Percentiles rank a stretch among this genome's conserved stretches.
Conservation (phyloP, 2,329 filamentous ascomycete genomes). For the Aspergillus brasiliensis region DNA sequence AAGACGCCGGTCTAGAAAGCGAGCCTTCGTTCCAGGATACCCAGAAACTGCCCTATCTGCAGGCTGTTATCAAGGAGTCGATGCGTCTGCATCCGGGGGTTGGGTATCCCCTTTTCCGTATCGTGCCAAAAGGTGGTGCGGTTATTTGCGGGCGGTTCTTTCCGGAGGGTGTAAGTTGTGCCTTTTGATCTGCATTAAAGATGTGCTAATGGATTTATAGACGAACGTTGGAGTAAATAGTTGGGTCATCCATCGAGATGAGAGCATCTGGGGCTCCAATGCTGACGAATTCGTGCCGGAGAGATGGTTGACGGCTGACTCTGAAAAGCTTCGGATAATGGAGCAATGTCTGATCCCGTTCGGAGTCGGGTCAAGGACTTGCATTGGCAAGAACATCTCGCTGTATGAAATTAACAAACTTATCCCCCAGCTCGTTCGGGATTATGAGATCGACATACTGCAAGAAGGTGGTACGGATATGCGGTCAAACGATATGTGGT, state of each 20-base stretch:
- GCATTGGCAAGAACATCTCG: slow-evolving; percentile 39
- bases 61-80: slow-evolving; percentile 40
- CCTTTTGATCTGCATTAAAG: not conserved
- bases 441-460: not conserved
- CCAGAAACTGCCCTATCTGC: slow-evolving; percentile 36
- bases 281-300: slow-evolving; percentile 47
- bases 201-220: not conserved
- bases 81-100: slow-evolving; percentile 41
- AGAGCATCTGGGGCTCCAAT: slow-evolving; percentile 42
- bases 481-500: not conserved
- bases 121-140: slow-evolving; percentile 34
- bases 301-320: slow-evolving; percentile 45
- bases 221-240: slow-evolving; percentile 49
- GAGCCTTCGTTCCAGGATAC: slow-evolving; percentile 12
- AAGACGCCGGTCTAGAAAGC: slow-evolving; percentile 47
- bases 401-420: slow-evolving; percentile 38
- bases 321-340: slow-evolving; percentile 31
- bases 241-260: slow-evolving; percentile 47
- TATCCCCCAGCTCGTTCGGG: slow-evolving; percentile 25
- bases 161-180: slow-evolving; percentile 29
- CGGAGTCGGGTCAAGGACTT: slow-evolving; percentile 32
- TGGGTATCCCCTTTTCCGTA: slow-evolving; percentile 37
- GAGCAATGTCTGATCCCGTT: slow-evolving; percentile 34
- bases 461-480: not conserved
- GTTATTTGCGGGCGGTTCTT: slow-evolving; percentile 34